phyloP scores from a whole-genome alignment of 805 yeast species.

The Candida sithepensis region DNA sequence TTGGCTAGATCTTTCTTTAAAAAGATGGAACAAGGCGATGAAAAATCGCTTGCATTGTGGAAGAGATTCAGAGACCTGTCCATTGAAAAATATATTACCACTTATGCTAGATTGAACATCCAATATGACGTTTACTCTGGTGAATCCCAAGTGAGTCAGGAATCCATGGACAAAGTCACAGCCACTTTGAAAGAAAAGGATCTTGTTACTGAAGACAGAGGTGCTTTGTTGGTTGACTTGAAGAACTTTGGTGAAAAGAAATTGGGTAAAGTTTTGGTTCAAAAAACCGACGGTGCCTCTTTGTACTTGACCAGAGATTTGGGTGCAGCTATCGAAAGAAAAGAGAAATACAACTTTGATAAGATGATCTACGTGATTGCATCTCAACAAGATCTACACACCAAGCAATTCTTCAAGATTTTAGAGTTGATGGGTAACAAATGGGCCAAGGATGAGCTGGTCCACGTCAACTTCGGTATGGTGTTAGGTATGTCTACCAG shows the following conservation, averaged over 20 bases:
- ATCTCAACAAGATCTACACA: slow-evolving; percentile 91
- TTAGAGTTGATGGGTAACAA: slow-evolving; percentile 84
- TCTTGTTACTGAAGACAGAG: slow-evolving; percentile 79
- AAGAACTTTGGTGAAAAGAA: slow-evolving; percentile 77
- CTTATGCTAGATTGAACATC: slow-evolving; percentile 91
- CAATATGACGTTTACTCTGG: slow-evolving; percentile 88
- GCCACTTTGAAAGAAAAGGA: slow-evolving; percentile 61
- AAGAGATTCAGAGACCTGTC: slow-evolving; percentile 84
- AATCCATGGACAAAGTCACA: slow-evolving; percentile 63
- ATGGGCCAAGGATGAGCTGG: slow-evolving; percentile 69
- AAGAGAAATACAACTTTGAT: slow-evolving; percentile 79
- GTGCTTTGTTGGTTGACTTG: slow-evolving; percentile 86
- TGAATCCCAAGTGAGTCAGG: slow-evolving; percentile 87
- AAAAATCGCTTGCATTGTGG: slow-evolving; percentile 75
- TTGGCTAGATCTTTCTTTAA: slow-evolving; percentile 85
- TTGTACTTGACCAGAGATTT: slow-evolving; percentile 93
- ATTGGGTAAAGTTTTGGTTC: slow-evolving; percentile 87
- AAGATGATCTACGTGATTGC: slow-evolving; percentile 97
- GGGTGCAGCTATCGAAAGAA: slow-evolving; percentile 93
- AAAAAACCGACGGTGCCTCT: slow-evolving; percentile 94
- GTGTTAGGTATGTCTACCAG: slow-evolving; percentile 98
- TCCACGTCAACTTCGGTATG: slow-evolving; percentile 94
- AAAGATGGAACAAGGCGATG: slow-evolving; percentile 92
- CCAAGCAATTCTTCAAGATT: slow-evolving; percentile 91
- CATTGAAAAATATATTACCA: slow-evolving; percentile 77